phyloP scores from a whole-genome alignment of 177 flowering plant genomes.

The Vitis hybrid region DNA sequence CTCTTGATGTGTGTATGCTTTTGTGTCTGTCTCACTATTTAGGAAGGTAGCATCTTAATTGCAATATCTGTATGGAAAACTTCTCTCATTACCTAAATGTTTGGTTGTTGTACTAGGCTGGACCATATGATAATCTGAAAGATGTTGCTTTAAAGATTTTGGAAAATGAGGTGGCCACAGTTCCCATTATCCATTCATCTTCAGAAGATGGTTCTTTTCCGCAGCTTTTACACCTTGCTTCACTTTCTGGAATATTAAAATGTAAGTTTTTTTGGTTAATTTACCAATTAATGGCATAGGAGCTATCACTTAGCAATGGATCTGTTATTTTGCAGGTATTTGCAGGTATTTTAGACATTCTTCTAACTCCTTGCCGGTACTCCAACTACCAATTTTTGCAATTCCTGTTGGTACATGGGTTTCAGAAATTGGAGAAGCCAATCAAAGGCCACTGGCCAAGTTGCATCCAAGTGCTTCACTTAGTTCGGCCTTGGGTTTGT shows the following conservation, averaged over 20 bases:
- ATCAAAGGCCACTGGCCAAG: constrained; percentile 66
- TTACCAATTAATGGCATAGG: neutral
- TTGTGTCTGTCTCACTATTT: neutral
- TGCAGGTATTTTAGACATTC: constrained; percentile 86
- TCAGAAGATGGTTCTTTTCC: constrained; percentile 76
- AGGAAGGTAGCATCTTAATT: neutral
- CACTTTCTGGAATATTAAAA: constrained; percentile 86
- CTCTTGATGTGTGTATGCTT: neutral
- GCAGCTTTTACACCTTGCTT: constrained; percentile 86
- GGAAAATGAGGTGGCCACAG: constrained; percentile 71
- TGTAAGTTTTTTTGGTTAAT: constrained; percentile 43
- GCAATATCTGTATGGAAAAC: neutral
- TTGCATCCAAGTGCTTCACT: constrained; percentile 81
- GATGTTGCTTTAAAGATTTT: constrained; percentile 75
- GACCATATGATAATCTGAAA: constrained; percentile 78
- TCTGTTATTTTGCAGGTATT: constrained; percentile 56
- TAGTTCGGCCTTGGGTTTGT: constrained; percentile 67
- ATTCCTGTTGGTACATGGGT: constrained; percentile 94
- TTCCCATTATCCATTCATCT: constrained; percentile 74
- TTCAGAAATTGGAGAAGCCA: constrained; percentile 78
- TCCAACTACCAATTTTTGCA: constrained; percentile 75
- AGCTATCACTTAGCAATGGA: constrained; percentile 14
- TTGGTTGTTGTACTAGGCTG: constrained; percentile 53
- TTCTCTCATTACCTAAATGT: neutral
- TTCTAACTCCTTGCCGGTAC: constrained; percentile 73